phyloP scores from a whole-genome alignment of 2,329 filamentous ascomycete genomes.

The Paracoccidioides brasiliensis region DNA sequence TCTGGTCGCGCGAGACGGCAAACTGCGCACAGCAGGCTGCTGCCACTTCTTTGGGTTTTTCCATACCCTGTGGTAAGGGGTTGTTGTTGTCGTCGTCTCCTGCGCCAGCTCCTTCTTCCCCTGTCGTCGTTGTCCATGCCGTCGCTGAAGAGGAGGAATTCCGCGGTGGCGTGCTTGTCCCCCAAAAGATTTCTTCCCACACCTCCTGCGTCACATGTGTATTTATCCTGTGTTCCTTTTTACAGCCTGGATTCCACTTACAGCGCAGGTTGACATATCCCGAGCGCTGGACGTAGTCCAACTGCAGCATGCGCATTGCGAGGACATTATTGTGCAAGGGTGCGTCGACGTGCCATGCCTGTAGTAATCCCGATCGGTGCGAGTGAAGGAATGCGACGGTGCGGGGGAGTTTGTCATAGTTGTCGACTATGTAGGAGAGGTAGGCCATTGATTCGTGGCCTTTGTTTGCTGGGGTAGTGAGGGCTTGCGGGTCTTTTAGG shows the following conservation, averaged over 20 bases:
- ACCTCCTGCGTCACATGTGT: slow-evolving; percentile 16
- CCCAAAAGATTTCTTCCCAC: slow-evolving; percentile 18
- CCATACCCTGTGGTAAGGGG: neutral
- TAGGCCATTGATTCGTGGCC: slow-evolving; percentile 43
- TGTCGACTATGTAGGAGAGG: slow-evolving; percentile 39
- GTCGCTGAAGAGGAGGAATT: slow-evolving; percentile 2
- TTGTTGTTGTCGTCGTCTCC: neutral
- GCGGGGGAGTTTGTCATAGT: slow-evolving; percentile 35
- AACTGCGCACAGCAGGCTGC: slow-evolving; percentile 49
- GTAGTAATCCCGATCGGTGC: slow-evolving; percentile 16
- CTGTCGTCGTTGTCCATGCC: slow-evolving; percentile 8
- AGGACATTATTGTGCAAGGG: slow-evolving; percentile 36
- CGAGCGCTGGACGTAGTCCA: slow-evolving; percentile 33
- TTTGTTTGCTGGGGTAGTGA: slow-evolving; percentile 29
- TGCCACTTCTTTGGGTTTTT: slow-evolving; percentile 32
- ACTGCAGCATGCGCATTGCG: slow-evolving; percentile 32
- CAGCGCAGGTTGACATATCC: slow-evolving; percentile 46
- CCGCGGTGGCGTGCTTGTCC: slow-evolving; percentile 15
- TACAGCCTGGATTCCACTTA: slow-evolving; percentile 41
- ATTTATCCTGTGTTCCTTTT: slow-evolving; percentile 12
- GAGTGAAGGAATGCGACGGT: slow-evolving; percentile 36
- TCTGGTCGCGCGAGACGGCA: slow-evolving; percentile 41
- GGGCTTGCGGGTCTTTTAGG: slow-evolving; percentile 3
- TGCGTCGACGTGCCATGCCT: slow-evolving; percentile 40
- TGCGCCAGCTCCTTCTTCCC: neutral